Conservation (phyloP, 352 stramenopile species). For the Peronospora destructor region DNA sequence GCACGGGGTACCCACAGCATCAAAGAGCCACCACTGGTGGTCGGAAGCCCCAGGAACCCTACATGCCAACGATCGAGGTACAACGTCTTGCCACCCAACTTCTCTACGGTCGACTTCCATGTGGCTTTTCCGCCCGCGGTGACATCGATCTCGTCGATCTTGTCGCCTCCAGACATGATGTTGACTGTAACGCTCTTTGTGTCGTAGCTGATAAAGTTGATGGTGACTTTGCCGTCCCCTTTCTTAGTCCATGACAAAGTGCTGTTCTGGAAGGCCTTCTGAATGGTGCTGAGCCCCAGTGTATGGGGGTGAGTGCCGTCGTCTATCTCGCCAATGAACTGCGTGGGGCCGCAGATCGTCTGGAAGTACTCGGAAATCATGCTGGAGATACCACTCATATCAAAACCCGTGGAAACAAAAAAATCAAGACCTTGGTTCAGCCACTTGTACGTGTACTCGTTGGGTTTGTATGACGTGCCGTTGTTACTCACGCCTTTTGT, state of each 20-base stretch:
- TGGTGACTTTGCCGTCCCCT: slow-evolving; percentile 33
- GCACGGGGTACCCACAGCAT: slow-evolving; percentile 45
- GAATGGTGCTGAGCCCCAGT: slow-evolving; percentile 32
- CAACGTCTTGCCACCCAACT: slow-evolving; percentile 46
- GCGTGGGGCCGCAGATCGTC: slow-evolving; percentile 31
- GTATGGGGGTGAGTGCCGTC: slow-evolving; percentile 35
- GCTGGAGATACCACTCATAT: slow-evolving; percentile 23
- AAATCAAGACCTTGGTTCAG: slow-evolving; percentile 16
- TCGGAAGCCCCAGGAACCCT: slow-evolving; percentile 44
- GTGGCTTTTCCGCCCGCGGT: slow-evolving; percentile 25
- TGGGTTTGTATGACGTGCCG: slow-evolving; percentile 11
- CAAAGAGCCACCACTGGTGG: slow-evolving; percentile 55
- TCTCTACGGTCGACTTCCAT: slow-evolving; percentile 31
- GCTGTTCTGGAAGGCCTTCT: slow-evolving; percentile 37
- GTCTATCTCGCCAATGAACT: slow-evolving; percentile 36
- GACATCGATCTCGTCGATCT: slow-evolving; percentile 38
- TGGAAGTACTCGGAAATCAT: slow-evolving; percentile 27
- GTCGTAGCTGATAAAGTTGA: slow-evolving; percentile 43
- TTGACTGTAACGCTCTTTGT: slow-evolving; percentile 43
- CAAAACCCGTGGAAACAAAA: slow-evolving; percentile 17
- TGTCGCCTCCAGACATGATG: slow-evolving; percentile 41
- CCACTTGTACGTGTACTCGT: slow-evolving; percentile 10
- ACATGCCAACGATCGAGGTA: slow-evolving; percentile 62
- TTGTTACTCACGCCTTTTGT: slow-evolving; percentile 19
- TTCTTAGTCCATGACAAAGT: slow-evolving; percentile 35